Base-by-base conservation (phyloP, 352 stramenopile species). In the Pythium myriotylum region DNA sequence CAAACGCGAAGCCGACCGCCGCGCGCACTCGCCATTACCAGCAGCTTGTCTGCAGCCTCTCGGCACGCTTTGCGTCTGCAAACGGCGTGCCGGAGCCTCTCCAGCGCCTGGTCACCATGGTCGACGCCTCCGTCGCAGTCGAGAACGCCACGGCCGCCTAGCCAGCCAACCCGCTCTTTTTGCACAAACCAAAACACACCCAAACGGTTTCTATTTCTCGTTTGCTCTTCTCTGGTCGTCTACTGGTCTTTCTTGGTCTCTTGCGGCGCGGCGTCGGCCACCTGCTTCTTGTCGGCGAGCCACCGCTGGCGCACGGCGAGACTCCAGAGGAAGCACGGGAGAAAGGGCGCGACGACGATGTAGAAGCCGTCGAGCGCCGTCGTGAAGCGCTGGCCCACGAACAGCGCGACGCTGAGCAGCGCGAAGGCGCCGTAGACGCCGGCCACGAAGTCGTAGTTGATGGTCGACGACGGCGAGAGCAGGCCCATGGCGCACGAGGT, bases 391-490 rank as follows among this genome's bases (percentile, higher is more conserved):
- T 93, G 81, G 49, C 86, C 53, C 41, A 74, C 73, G 20, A 76
- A 65, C 24, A 96, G 77, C 57, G 88, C 41, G 47, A 80, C 53
- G 48, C 70, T 87, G 41, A 95, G 58, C 26, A 67, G 59, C 9
- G 74, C 83, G 58, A 88, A 93, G 59, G 82, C 74, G 20, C 69
- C 79, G 66, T 96, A 96, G 32, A 90, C 71, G 35, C 82, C 82
- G 20, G 76, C 65, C 22, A 96, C 86, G 59, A 96, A 96, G 77
- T 92, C 88, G 80, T 96, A 96, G 75, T 96, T 96, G 70, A 95
- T 96, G 23, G 73, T 85, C 41, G 77, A 55, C 47, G 81, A 91
- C 54, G 83, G 83, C 62, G 70, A 80, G 32, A 94, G 82, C 56
- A 92, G 33, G 45, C 53, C 67, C 68, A 68, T 63, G 17, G 42